phyloP scores from a whole-genome alignment of 257 asterid species.

The Solanum sitiens region DNA sequence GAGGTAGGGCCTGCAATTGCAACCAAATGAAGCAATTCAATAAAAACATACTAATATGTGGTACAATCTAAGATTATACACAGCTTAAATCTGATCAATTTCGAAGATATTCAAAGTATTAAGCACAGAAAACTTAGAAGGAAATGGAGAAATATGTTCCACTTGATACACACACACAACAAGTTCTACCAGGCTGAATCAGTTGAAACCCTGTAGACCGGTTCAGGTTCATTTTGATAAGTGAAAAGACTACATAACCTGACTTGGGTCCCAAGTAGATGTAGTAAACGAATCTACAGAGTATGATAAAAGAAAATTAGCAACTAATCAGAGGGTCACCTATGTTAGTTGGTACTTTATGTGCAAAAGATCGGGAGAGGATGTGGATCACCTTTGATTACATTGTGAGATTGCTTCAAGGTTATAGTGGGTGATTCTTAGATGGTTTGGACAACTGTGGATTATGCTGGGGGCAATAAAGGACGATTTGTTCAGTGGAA shows the following conservation, averaged over 20 bases:
- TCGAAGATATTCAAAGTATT: not conserved
- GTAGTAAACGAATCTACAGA: not conserved
- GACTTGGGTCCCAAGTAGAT: not conserved
- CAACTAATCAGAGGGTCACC: not conserved
- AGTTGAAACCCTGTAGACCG: not conserved
- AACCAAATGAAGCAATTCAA: not conserved
- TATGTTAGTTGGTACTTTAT: not conserved
- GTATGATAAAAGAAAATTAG: not conserved
- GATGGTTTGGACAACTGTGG: not conserved
- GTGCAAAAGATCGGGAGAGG: not conserved
- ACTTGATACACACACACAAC: not conserved
- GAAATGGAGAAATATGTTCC: not conserved
- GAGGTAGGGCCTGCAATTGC: constrained; percentile 35
- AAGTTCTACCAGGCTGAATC: not conserved
- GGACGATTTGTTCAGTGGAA: not conserved
- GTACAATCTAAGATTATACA: not conserved
- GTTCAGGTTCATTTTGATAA: not conserved
- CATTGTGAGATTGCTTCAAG: not conserved
- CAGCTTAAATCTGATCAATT: not conserved
- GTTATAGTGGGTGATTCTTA: not conserved
- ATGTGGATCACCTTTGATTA: not conserved
- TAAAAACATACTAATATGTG: not conserved
- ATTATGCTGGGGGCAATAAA: not conserved
- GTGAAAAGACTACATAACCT: not conserved
- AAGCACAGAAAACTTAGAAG: not conserved